Base-by-base conservation (phyloP, 495 filamentous ascomycete species). In the Hypomontagnella submonticulosa region DNA sequence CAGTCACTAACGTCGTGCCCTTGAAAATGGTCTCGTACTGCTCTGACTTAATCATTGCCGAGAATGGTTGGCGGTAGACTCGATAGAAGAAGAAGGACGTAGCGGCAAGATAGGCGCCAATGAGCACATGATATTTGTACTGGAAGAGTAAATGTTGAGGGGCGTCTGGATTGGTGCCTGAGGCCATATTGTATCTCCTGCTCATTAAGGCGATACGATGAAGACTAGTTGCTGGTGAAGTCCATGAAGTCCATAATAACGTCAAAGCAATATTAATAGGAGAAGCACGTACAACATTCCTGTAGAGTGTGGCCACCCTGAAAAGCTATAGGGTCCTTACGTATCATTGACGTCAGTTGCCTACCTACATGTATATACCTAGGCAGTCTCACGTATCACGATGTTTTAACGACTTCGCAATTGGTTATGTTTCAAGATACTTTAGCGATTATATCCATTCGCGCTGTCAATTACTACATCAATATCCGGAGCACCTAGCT, bases 1-100 rank as follows among this genome's bases (percentile, higher is more conserved):
- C 51, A 27, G 42, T 34, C 11, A 42, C 44, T n/a, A 51, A 44
- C 23, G 51, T 57, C 4, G 52, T 57, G 12, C 60, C 52, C 30
- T 63, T 51, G 27, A 63, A 63, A 7, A 57, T 57, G 18, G 61
- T 63, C 27, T 63, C 61, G 13, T 57, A 63, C 38, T 63, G 52
- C 36, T 57, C 52, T 9, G 43, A 37, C 18, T 57, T 57, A 1
- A 63, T 38, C 3, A 44, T 52, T 2, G 18, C 0, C 5, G 52
- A 57, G 18, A 51, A 63, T 19, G 61, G 52, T 13, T 63, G 52
- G 1, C 61, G 52, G 32, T 63, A 44, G 10, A 57, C 38, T 8
- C 46, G 44, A 11, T 57, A 63, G 37, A 63, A 63, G 15, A 51
- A 41, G 15, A 57, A 49, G 3, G 51, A 46, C 10, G 60, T 63